Evolutionary conservation across 805 yeast species (phyloP), one percentile per base, ranked within the genome.

Genomic region (Candida parachauliodes): DNA sequence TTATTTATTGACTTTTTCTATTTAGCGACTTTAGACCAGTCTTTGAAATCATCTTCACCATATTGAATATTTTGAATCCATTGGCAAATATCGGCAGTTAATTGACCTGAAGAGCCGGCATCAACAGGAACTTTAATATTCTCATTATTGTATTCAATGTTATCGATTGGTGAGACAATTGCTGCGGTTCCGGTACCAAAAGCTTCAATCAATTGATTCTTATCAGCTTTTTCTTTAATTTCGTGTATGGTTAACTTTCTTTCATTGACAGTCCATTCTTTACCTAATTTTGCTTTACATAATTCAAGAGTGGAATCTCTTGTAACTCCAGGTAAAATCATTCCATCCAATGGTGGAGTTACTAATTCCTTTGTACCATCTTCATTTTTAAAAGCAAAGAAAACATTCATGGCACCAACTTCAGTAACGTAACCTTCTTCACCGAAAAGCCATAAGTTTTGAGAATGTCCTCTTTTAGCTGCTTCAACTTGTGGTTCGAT

Each of bases 141-240:
- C 54, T 79, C 60, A 36, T 82, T 94, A 42, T 75, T 70, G 79
- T 80, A 91, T 41, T 88, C 89, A 55, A 91, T 87, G 52, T 76
- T 84, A 63, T 83, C 80, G 57, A 91, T 88, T 50, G 98, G 98
- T 25, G 95, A 80, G 32, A 93, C 98, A 55, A 91, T 80, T 30
- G 97, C 98, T 43, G 98, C 98, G 40, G 98, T 91, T 55, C 98
- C 98, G 15, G 96, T 72, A 51, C 98, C 98, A 54, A 91, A 91
- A 15, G 96, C 95, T 72, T 93, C 98, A 7, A 89, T 76, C 52
- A 91, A 74, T 57, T 85, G 83, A 43, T 96, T 95, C 60, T 81
- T 77, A 35, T 65, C 70, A 32, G 96, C 83, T 51, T 79, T 79
- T 52, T 83, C 87, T 35, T 72, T 76, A 41, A 91, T 85, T 68